Evolutionary conservation across 768 basidiomycete species (phyloP), one percentile per base, ranked within the genome.

Genomic region (Termitomyces titanicus): DNA sequence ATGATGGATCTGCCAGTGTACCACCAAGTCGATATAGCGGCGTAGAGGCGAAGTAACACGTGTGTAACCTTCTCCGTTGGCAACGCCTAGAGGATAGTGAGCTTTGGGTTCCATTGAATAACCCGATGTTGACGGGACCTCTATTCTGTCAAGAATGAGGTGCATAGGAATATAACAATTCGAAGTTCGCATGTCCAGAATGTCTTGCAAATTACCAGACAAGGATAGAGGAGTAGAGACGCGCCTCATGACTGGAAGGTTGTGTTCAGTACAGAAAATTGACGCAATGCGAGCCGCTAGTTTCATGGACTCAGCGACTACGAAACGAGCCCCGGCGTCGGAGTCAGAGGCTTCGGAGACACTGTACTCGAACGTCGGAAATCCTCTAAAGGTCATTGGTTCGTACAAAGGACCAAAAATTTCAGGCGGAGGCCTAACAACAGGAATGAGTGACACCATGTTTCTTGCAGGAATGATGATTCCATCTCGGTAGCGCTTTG

Each of bases 1-100:
- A 47, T 85, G 74, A 65, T 97, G 95, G 70, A 99, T 83, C 68
- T 98, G 95, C 93, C 94, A 99, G 71, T 98, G 97, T 10, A 75
- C 72, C 12, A 94, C 68, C 53, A 97, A 68, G 69, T 99, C 97
- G 34, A 72, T 70, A 68, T 84, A 97, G 42, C 97, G 84, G 39
- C 97, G 81, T 42, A 99, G 72, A 0, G 97, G 97, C 5, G 89
- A 92, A 9, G 97, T 98, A 9, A 81, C 84, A 20, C 90, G 82
- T 17, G 79, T 71, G 67, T 99, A 99, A 3, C 95, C 95, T 59
- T 88, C 88, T 39, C 82, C 81, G 2, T 81, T 79, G 3, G 76
- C 74, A n/a, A 92, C 67, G 0, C 88, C 93, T 62, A 98, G 68
- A 5, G 68, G 66, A 76, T 75, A 85, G 65, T 98, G 95, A 45